Evolutionary conservation across 371 early-diverging fungal species (phyloP).

Genomic region (Mortierella sp.): DNA sequence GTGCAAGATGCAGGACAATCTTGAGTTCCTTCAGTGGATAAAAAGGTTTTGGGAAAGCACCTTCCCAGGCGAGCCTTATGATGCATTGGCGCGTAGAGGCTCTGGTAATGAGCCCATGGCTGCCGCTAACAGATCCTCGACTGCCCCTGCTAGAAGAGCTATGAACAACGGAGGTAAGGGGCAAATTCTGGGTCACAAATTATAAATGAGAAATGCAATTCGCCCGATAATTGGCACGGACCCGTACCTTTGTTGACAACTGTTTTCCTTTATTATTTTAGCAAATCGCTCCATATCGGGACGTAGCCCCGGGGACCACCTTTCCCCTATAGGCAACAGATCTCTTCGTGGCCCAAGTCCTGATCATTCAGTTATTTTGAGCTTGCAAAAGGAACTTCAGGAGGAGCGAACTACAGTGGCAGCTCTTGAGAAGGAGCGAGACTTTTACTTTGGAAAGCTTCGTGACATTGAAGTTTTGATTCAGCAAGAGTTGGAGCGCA

Average conservation of each 20-base stretch:
- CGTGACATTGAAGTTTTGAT: slow-evolving; percentile 93
- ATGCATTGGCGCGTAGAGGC: slow-evolving; percentile 75
- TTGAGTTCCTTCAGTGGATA: slow-evolving; percentile 88
- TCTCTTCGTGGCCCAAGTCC: slow-evolving; percentile 55
- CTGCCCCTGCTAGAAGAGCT: slow-evolving; percentile 43
- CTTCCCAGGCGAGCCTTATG: slow-evolving; percentile 75
- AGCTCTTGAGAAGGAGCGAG: slow-evolving; percentile 94
- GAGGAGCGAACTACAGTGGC: slow-evolving; percentile 88
- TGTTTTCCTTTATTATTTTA: neutral
- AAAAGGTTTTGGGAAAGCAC: slow-evolving; percentile 81
- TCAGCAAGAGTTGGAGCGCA: slow-evolving; percentile 77
- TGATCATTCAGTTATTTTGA: slow-evolving; percentile 44
- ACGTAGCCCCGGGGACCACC: slow-evolving; percentile 26
- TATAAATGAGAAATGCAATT: neutral
- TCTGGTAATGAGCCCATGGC: slow-evolving; percentile 46
- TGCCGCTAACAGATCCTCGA: slow-evolving; percentile 54
- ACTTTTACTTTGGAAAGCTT: slow-evolving; percentile 95
- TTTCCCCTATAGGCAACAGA: slow-evolving; percentile 44
- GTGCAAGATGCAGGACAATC: slow-evolving; percentile 87
- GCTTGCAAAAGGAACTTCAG: slow-evolving; percentile 64
- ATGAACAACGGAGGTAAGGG: slow-evolving; percentile 25
- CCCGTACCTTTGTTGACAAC: neutral
- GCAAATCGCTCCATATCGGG: slow-evolving; percentile 55
- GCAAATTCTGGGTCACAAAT: too few species aligned
- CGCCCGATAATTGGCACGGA: neutral